Evolutionary conservation across 2,329 filamentous ascomycete genomes (phyloP), one percentile per base, ranked within the genome.

Genomic region (Fusarium verrucosum): DNA sequence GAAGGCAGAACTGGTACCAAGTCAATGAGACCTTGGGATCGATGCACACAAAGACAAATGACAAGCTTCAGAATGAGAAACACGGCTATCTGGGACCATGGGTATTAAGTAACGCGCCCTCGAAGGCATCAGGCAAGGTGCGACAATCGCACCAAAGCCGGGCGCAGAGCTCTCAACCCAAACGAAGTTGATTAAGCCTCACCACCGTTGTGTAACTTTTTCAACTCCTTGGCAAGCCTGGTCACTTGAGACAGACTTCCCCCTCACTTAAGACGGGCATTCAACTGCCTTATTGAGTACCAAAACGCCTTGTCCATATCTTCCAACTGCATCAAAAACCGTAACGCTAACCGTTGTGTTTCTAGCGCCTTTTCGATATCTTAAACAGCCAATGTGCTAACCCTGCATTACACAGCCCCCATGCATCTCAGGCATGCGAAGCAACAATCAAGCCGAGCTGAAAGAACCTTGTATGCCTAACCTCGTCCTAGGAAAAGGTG

Each of bases 81-180:
- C 30, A 20, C 38, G 38, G 47, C 19, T 20, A 44, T 37, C 56
- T 52, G 67, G 69, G 69, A 37, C 50, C 16, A 42, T 50, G 51
- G 41, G 50, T 47, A 62, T 71, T 71, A 71, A 71, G 69, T 69
- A 72, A 68, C 62, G 60, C 59, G 51, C 56, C 45, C 60, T 42
- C 23, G 16, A 25, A 25, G 23, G 36, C 37, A 45, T 40, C 17
- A 41, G 45, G 52, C 56, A 65, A 50, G 46, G 42, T 45, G 44
- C 14, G 25, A 47, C 45, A 36, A 58, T 54, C 43, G 40, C 57
- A 69, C 66, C 62, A 65, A 54, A 64, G 57, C 62, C 66, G 62
- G 69, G 66, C 65, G 57, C 23, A 43, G 46, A 68, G 64, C 53
- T 53, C 56, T 58, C 28, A 51, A 43, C 25, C 58, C 54, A 42